Percentiles rank a stretch among this genome's conserved stretches.
phyloP scores from a whole-genome alignment of 225 moss, liverwort and hornwort genomes.

The Takakia lepidozioides region DNA sequence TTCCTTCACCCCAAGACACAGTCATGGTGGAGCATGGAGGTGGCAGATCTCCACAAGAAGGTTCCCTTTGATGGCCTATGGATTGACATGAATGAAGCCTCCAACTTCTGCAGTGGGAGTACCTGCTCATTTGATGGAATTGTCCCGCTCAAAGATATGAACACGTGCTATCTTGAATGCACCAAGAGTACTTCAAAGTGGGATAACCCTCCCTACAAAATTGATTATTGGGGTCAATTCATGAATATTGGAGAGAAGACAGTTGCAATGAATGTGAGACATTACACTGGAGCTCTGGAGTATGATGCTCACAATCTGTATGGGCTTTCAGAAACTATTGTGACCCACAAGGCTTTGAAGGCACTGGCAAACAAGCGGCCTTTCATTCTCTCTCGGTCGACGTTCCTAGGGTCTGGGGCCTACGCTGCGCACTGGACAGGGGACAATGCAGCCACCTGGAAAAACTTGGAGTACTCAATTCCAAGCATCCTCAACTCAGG shows the following conservation, averaged over 20 bases:
- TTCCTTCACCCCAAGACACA: slow-evolving; percentile 63
- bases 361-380: slow-evolving; percentile 42
- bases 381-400: slow-evolving; percentile 65
- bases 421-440: slow-evolving; percentile 89
- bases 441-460: slow-evolving; percentile 73
- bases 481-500: slow-evolving; percentile 63
- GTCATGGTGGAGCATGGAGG: slow-evolving; percentile 70
- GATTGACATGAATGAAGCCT: slow-evolving; percentile 96
- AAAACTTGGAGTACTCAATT: slow-evolving; percentile 61
- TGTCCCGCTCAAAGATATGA: slow-evolving; percentile 4
- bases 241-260: slow-evolving; percentile 42
- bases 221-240: slow-evolving; percentile 34
- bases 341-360: slow-evolving; percentile 45
- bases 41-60: slow-evolving; percentile 43
- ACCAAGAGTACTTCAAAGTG: slow-evolving; percentile 22
- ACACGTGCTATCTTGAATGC: slow-evolving; percentile 42
- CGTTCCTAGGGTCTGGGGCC: slow-evolving; percentile 71
- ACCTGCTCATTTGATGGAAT: slow-evolving; percentile 28
- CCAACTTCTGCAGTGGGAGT: slow-evolving; percentile 78
- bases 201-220: slow-evolving; percentile 71
- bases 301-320: slow-evolving; percentile 84
- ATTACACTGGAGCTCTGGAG: slow-evolving; percentile 56
- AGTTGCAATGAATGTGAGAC: slow-evolving; percentile 54
- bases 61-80: slow-evolving; percentile 81
- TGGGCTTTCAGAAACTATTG: slow-evolving; percentile 61